Base-by-base conservation (phyloP, 169 alveolate genomes). In the Cryptosporidium xiaoi region DNA sequence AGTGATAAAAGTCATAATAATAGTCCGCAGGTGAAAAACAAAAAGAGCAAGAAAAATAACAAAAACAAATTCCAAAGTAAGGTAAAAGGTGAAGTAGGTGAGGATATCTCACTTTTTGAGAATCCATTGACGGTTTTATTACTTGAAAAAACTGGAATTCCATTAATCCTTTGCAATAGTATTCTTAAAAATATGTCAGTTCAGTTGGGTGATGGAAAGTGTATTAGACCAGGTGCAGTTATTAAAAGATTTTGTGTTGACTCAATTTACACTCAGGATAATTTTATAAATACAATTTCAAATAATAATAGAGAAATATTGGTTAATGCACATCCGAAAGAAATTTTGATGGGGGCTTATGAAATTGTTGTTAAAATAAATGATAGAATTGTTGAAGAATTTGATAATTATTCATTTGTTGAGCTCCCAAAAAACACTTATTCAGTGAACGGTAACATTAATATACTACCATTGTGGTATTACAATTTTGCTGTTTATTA, bases 201-300 rank as follows among this genome's bases (percentile, higher is more conserved):
- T n/a, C 87, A 60, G 20, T 40, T 77, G 18, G 87, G 87, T 1
- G 87, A 77, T 60, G 87, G 87, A 24, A 5, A 48, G 29, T 34
- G 71, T 55, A 40, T 77, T 15, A 77, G 71, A 77, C 27, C 44
- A 31, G 87, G 87, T 20, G 87, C 87, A 58, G 87, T 77, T 1
- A 62, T 77, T 58, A 77, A 77, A 44, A 56, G 87, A 44, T 77
- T 56, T 56, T 77, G 51, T 77, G 64, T 77, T 34, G 71, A 62
- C 36, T 60, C 77, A 16, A 77, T 77, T 44, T 77, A 44, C 56
- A 60, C 71, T 16, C 77, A 77, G 46, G 69, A 62, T n/a, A 77
- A 77, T 27, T 36, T 34, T 15, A 40, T 77, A 18, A 46, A 24
- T 7, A 34, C 50, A 13, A 62, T 58, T 24, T 4, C 77, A 2